Evolutionary conservation across 2,329 filamentous ascomycete genomes (phyloP), one percentile per base, ranked within the genome.

Genomic region (Epicoccum nigrum): DNA sequence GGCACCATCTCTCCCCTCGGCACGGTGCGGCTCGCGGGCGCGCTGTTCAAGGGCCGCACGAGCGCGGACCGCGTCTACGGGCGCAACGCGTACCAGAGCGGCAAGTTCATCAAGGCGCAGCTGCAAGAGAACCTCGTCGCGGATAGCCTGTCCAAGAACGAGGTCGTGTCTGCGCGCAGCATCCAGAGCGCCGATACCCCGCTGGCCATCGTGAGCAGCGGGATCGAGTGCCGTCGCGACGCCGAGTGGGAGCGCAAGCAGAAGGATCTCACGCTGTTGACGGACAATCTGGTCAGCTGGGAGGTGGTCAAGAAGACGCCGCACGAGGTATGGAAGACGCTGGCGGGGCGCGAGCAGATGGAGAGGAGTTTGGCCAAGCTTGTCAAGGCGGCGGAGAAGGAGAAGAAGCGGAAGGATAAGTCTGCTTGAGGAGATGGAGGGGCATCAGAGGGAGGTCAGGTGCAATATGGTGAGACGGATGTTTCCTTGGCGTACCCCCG

Each of bases 121-220:
- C 80, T 99, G 48, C 94, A 99, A 74, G 94, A 99, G 77, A 93
- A 88, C 59, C 80, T 97, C 1, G 91, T 97, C 25, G 92, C 92
- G 0, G 83, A 86, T 59, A 90, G 89, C 1, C 84, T 97, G 60
- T 91, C 91, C 12, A 88, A 86, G 71, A 89, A 89, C 27, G 94
- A 99, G 66, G 86, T 96, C 15, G 78, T 82, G 35, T 89, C 86
- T 52, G 91, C 91, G 51, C 81, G 88, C 17, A 86, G 87, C 38
- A 94, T 97, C 45, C 90, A 96, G 74, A 81, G 83, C 51, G 80
- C 80, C n/a, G 79, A 89, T 51, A 89, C 88, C 12, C 88, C 91
- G 6, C 76, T 97, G 31, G 87, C 87, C 2, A 78, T 99, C 19
- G 83, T 97, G 48, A 96, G 89, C 70, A 96, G 90, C 1, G 93